Percentiles rank a stretch among this genome's conserved stretches.
Conservation (phyloP, 2,329 filamentous ascomycete genomes). For the Cercospora brassicicola region DNA sequence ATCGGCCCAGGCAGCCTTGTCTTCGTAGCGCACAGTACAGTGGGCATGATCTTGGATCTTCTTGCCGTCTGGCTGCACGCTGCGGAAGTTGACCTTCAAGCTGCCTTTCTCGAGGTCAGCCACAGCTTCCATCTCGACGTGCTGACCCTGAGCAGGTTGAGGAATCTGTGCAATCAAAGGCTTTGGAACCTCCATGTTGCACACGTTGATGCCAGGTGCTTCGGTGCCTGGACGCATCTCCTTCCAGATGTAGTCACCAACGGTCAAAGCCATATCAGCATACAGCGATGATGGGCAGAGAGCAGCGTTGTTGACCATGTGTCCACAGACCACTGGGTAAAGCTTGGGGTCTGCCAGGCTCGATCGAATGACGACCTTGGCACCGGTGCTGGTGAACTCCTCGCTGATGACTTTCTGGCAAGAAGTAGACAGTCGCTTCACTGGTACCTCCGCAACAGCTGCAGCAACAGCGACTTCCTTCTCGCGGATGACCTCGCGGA, state of each 20-base stretch:
- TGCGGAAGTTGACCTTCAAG: conserved; percentile 58
- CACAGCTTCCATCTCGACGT: conserved; percentile 62
- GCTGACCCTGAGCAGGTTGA: conserved; percentile 54
- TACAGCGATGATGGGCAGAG: conserved; percentile 66
- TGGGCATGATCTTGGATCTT: conserved; percentile 61
- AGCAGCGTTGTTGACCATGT: conserved; percentile 66
- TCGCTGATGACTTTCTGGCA: conserved; percentile 66
- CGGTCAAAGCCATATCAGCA: conserved; percentile 64
- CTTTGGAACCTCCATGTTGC: conserved; percentile 68
- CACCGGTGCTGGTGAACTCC: conserved; percentile 61
- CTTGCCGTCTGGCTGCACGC: conserved; percentile 61
- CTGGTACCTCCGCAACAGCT: conserved; percentile 47
- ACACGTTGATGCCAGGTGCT: conserved; percentile 63
- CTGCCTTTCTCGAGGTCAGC: conserved; percentile 57
- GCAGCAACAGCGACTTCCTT: conserved; percentile 37
- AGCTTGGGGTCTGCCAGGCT: conserved; percentile 65
- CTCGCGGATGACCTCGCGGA: conserved; percentile 43
- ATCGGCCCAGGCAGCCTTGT: conserved; percentile 60
- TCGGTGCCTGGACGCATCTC: conserved; percentile 58
- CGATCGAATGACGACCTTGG: conserved; percentile 63
- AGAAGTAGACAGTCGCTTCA: conserved; percentile 60
- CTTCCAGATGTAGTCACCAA: conserved; percentile 68
- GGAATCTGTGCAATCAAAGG: conserved; percentile 62
- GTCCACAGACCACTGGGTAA: conserved; percentile 62
- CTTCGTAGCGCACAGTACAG: conserved; percentile 63